Conservation (phyloP, 345 rosid genomes). For the Odontarrhena argentea region DNA sequence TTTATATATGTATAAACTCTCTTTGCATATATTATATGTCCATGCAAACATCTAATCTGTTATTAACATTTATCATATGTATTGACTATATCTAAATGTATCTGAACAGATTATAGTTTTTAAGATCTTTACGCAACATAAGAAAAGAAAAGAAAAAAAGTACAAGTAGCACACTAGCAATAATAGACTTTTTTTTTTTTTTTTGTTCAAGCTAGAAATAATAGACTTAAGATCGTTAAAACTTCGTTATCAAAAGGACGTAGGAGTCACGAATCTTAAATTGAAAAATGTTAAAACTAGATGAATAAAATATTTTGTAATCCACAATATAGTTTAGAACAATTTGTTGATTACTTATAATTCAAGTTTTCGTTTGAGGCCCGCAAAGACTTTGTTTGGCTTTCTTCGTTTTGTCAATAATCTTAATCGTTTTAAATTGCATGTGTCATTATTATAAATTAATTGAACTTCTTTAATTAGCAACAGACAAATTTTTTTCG, state of each 20-base stretch:
- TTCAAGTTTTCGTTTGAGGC: conserved; percentile 34
- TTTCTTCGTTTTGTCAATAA: conserved; percentile 10
- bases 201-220: neutral
- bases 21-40: conserved; percentile 2
- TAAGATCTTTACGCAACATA: conserved; percentile 25
- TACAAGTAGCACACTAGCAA: conserved; percentile 18
- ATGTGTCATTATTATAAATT: neutral
- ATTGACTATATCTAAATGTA: neutral
- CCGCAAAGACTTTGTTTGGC: conserved; percentile 40
- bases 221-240: conserved; percentile 36
- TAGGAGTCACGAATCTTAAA: conserved; percentile 24
- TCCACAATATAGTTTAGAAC: conserved; percentile 6
- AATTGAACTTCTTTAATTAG: neutral
- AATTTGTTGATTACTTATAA: conserved; percentile 33
- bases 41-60: neutral
- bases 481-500: neutral
- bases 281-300: conserved; percentile 5
- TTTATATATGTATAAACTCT: neutral
- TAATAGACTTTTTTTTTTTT: conserved; percentile 1
- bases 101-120: conserved; percentile 7
- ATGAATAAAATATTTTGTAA: conserved; percentile 9
- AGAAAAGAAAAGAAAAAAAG: neutral
- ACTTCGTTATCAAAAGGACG: conserved; percentile 44
- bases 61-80: neutral
- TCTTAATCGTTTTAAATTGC: conserved; percentile 18